A percentile compares a stretch with the other conserved stretches of the same genome.
Conservation (phyloP, 345 rosid genomes). For the Triadica sebifera region DNA sequence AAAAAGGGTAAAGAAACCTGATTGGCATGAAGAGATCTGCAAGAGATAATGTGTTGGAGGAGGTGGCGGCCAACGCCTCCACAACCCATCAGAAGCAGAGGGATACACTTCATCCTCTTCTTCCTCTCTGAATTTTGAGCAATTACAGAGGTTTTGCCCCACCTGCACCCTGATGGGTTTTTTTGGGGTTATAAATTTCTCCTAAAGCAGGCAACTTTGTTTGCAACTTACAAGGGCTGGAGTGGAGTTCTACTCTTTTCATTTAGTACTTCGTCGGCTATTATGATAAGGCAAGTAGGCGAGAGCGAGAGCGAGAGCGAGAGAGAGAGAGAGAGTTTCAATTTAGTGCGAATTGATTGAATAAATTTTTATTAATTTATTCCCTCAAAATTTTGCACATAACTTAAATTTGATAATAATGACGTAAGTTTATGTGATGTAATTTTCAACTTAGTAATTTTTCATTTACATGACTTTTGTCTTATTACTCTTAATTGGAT, state of each 20-base stretch:
- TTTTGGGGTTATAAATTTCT: neutral
- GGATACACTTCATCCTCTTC: conserved; percentile 54
- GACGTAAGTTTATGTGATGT: neutral
- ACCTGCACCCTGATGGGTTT: neutral
- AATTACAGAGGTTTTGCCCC: neutral
- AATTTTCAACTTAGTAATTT: neutral
- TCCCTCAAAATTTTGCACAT: neutral
- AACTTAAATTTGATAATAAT: neutral
- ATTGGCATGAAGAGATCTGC: conserved; percentile 73
- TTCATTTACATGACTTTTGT: too few species aligned
- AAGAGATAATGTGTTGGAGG: conserved; percentile 76
- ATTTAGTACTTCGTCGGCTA: too few species aligned
- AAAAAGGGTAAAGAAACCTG: conserved; percentile 35
- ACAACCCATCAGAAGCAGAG: conserved; percentile 71
- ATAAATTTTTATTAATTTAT: too few species aligned
- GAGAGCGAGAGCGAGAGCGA: too few species aligned
- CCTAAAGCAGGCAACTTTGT: too few species aligned
- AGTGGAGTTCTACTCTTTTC: too few species aligned
- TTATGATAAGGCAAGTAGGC: too few species aligned
- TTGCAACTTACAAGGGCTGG: neutral
- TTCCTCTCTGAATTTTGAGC: too few species aligned
- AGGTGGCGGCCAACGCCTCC: conserved; percentile 94
- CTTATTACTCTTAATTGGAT: too few species aligned
- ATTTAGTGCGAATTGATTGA: neutral
- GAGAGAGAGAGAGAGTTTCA: too few species aligned